Evolutionary conservation across 345 rosid genomes (phyloP).

Genomic region (Boechera divaricarpa): DNA sequence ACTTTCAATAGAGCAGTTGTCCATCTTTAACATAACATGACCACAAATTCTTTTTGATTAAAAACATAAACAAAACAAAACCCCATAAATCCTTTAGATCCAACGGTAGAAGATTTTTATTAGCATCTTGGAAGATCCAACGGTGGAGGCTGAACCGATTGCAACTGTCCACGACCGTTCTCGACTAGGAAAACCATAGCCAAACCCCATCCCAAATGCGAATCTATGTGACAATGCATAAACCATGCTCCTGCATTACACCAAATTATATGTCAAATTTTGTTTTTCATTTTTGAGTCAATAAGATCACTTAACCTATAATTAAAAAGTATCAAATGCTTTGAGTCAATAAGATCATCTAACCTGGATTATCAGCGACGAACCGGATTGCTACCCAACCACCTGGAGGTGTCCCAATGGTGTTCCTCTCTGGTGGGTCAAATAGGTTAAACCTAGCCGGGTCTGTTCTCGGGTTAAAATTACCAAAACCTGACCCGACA

Average conservation of each 20-base stretch:
- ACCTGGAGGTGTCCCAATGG: constrained; percentile 82
- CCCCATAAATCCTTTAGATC: constrained; percentile 29
- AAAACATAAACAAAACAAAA: not conserved
- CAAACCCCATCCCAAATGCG: constrained; percentile 76
- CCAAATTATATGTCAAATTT: constrained; percentile 39
- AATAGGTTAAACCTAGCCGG: constrained; percentile 73
- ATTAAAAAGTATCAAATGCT: not conserved
- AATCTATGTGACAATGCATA: constrained; percentile 51
- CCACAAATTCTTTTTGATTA: constrained; percentile 20
- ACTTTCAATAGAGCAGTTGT: constrained; percentile 36
- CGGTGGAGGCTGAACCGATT: constrained; percentile 87
- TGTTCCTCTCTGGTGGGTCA: constrained; percentile 83
- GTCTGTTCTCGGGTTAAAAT: constrained; percentile 71
- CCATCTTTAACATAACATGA: constrained; percentile 27
- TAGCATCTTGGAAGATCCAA: constrained; percentile 85
- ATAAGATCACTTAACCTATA: not conserved
- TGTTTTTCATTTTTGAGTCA: not conserved
- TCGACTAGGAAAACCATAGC: constrained; percentile 76
- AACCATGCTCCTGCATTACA: constrained; percentile 47
- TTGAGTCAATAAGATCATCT: not conserved
- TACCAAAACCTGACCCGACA: constrained; percentile 76
- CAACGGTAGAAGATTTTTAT: constrained; percentile 30
- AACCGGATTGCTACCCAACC: constrained; percentile 96
- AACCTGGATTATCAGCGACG: constrained; percentile 86
- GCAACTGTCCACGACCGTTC: constrained; percentile 72